Percentiles rank a stretch among this genome's conserved stretches.
These are phyloP conservation scores for Moniliella sp. DNA, from an alignment of 1,284 basidiomycete genomes.

Conservation along the genomic window DNA sequence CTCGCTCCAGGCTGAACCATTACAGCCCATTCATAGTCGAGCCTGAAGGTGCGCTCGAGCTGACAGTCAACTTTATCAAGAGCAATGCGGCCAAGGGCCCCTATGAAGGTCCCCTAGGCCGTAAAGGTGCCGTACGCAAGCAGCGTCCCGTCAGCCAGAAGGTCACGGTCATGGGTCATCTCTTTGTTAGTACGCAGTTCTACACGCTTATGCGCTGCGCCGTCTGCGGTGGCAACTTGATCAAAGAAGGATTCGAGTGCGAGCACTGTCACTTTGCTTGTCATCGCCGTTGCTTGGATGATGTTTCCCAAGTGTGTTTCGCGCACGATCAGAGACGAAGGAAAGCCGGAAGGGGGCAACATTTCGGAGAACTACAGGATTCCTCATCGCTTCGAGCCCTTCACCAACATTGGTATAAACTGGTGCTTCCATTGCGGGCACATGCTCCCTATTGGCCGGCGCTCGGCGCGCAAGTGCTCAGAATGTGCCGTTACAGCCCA, in stretches of 20 bases:
- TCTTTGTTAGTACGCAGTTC: slow-evolving; percentile 89
- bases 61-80: slow-evolving; percentile 27
- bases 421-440: slow-evolving; percentile 97
- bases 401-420: slow-evolving; percentile 90
- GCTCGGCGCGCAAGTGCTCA: slow-evolving; percentile 80
- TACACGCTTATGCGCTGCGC: slow-evolving; percentile 90
- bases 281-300: slow-evolving; percentile 91
- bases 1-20: too few relatives aligned
- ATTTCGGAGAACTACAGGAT: slow-evolving; percentile 99
- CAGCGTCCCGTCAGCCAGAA: slow-evolving; percentile 96
- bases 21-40: slow-evolving; percentile 95
- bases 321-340: slow-evolving; percentile 84
- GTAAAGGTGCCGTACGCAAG: slow-evolving; percentile 91
- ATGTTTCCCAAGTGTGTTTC: slow-evolving; percentile 99
- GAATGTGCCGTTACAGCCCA: slow-evolving; percentile 94
- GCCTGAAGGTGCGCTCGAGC: slow-evolving; percentile 67
- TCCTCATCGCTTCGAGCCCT: slow-evolving; percentile 87
- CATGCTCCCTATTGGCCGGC: slow-evolving; percentile 85
- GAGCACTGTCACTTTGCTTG: slow-evolving; percentile 97
- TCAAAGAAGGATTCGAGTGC: slow-evolving; percentile 93
- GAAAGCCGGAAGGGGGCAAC: too few relatives aligned
- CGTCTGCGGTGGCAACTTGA: slow-evolving; percentile 86
- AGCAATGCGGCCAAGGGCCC: slow-evolving; percentile 63
- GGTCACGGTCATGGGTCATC: slow-evolving; percentile 96
- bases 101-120: slow-evolving; percentile 64